phyloP scores from a whole-genome alignment of 2,329 filamentous ascomycete genomes.

The Pseudogymnoascus sp. region DNA sequence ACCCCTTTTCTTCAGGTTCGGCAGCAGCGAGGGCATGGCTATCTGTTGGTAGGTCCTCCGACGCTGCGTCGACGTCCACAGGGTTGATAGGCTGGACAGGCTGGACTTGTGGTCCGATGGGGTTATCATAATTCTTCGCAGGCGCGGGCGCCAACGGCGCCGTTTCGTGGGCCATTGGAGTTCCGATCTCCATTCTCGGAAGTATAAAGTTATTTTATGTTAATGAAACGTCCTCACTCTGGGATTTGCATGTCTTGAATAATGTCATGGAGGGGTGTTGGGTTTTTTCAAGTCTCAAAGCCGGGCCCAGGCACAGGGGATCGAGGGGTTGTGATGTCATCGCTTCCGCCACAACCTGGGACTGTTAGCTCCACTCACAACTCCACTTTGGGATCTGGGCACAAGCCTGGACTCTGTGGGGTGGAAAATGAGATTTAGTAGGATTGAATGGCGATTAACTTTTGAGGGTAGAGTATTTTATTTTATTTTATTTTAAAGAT shows the following conservation, averaged over 20 bases:
- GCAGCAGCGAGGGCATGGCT: conserved; percentile 36
- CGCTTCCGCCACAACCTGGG: not conserved
- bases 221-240: not conserved
- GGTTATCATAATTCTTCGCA: not conserved
- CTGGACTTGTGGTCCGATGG: not conserved
- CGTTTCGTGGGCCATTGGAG: not conserved
- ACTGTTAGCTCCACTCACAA: not conserved
- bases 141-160: not conserved
- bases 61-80: not conserved
- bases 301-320: not conserved
- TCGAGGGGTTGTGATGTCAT: not conserved
- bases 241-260: not conserved
- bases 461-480: not conserved
- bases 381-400: not conserved
- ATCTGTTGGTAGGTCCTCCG: conserved; percentile 29
- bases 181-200: not conserved
- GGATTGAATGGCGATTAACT: not conserved
- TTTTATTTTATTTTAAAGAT: not conserved
- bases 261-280: not conserved
- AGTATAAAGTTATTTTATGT: not conserved
- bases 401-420: not conserved
- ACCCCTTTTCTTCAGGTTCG: conserved; percentile 34
- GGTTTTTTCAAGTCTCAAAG: not conserved
- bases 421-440: not conserved
- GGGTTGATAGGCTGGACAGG: not conserved